Conservation (phyloP, 2,329 filamentous ascomycete genomes). For the Neofusicoccum umdonicola region DNA sequence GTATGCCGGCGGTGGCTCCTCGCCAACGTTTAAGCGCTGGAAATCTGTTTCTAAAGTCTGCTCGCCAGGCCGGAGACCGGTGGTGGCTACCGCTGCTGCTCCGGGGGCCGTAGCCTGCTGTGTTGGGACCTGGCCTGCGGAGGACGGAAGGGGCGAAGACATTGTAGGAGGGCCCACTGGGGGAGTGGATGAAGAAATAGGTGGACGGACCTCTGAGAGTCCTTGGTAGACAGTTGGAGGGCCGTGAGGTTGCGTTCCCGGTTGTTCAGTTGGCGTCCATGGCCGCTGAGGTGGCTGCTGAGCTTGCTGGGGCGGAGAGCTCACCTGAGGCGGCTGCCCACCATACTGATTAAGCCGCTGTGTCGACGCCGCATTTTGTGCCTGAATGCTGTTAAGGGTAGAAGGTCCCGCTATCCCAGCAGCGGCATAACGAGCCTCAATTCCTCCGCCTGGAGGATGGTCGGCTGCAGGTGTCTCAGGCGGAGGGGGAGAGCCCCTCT, state of each 20-base stretch:
- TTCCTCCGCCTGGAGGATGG: slow-evolving; percentile 73
- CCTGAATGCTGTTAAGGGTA: slow-evolving; percentile 72
- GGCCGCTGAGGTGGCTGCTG: slow-evolving; percentile 59
- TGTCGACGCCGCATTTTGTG: slow-evolving; percentile 75
- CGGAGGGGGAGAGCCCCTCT: slow-evolving; percentile 87
- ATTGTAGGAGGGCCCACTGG: slow-evolving; percentile 14
- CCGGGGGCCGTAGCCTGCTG: slow-evolving; percentile 39
- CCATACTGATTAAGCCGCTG: slow-evolving; percentile 77
- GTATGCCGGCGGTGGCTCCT: slow-evolving; percentile 92
- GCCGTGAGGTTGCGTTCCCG: slow-evolving; percentile 81
- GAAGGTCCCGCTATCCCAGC: slow-evolving; percentile 85
- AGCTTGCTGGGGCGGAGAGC: slow-evolving; percentile 41
- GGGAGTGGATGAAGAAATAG: background rate
- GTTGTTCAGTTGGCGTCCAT: slow-evolving; percentile 93
- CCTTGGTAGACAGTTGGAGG: slow-evolving; percentile 92
- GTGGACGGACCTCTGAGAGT: slow-evolving; percentile 61
- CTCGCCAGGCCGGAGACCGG: slow-evolving; percentile 40
- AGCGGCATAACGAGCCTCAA: slow-evolving; percentile 87
- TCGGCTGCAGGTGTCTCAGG: slow-evolving; percentile 80
- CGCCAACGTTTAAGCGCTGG: slow-evolving; percentile 73
- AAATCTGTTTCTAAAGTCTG: slow-evolving; percentile 80
- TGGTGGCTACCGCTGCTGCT: background rate
- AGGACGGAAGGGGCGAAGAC: slow-evolving; percentile 33
- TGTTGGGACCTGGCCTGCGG: slow-evolving; percentile 29
- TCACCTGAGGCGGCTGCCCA: slow-evolving; percentile 43